phyloP scores from a whole-genome alignment of 2,329 filamentous ascomycete genomes.

The Diplodia intermedia region DNA sequence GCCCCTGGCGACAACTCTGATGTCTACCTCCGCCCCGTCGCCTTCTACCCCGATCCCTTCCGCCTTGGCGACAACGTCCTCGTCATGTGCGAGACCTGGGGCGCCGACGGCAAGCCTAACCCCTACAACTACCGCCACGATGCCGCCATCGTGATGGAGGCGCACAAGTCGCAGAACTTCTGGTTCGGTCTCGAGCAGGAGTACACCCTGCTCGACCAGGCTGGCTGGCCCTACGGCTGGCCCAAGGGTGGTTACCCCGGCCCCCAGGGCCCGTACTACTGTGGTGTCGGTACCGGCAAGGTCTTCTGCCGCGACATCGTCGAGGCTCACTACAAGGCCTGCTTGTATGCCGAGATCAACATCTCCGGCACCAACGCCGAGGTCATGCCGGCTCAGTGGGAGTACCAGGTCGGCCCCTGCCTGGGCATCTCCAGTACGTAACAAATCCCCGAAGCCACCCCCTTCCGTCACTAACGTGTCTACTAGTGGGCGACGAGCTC shows the following conservation, averaged over 20 bases:
- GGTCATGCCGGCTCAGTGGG: slow-evolving; percentile 98
- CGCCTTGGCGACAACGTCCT: slow-evolving; percentile 88
- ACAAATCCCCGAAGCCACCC: slow-evolving; percentile 18
- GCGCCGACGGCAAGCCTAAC: slow-evolving; percentile 92
- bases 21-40: slow-evolving; percentile 91
- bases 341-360: slow-evolving; percentile 85
- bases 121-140: slow-evolving; percentile 98
- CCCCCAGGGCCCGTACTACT: slow-evolving; percentile 95
- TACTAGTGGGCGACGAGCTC: slow-evolving; percentile 87
- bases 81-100: slow-evolving; percentile 94
- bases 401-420: slow-evolving; percentile 95
- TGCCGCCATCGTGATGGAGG: slow-evolving; percentile 86
- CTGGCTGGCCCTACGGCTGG: slow-evolving; percentile 92
- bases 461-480: slow-evolving; percentile 35
- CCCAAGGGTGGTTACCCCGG: slow-evolving; percentile 86
- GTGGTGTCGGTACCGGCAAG: slow-evolving; percentile 95
- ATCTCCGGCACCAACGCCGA: slow-evolving; percentile 99
- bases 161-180: slow-evolving; percentile 79
- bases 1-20: slow-evolving; percentile 95
- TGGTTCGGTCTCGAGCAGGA: slow-evolving; percentile 99
- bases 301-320: slow-evolving; percentile 98
- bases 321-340: slow-evolving; percentile 91
- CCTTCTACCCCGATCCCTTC: slow-evolving; percentile 92
- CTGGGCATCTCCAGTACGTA: slow-evolving; percentile 82
- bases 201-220: slow-evolving; percentile 88